These are phyloP conservation scores for Hypocrella siamensis DNA, from an alignment of 2,329 filamentous ascomycete genomes.

Conservation along the genomic window DNA sequence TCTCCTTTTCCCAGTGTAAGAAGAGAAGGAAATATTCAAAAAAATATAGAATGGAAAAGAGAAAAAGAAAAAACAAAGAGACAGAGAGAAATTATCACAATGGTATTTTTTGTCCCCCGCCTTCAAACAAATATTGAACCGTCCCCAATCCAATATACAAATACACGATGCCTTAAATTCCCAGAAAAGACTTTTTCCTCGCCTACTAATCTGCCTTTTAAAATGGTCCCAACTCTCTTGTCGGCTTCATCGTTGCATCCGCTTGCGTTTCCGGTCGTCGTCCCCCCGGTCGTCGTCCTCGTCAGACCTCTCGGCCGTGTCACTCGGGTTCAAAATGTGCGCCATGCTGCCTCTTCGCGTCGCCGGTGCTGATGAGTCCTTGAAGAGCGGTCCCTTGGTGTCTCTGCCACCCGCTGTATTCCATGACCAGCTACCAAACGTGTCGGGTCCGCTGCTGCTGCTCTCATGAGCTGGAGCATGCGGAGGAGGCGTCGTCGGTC, in stretches of 20 bases:
- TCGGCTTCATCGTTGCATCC: constrained; percentile 25
- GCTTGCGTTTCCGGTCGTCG: constrained; percentile 46
- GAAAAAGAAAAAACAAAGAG: too few relatives aligned
- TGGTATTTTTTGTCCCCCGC: too few relatives aligned
- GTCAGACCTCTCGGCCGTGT: constrained; percentile 37
- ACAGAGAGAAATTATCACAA: too few relatives aligned
- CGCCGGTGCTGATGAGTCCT: constrained; percentile 39
- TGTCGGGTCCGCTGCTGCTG: constrained; percentile 19
- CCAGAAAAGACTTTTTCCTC: too few relatives aligned
- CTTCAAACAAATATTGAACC: too few relatives aligned
- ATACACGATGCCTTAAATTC: too few relatives aligned
- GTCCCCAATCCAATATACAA: too few relatives aligned
- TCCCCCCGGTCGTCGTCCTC: constrained; percentile 42
- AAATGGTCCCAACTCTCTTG: too few relatives aligned
- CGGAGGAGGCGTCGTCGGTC: constrained; percentile 37
- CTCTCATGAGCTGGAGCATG: constrained; percentile 18
- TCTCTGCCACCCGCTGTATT: constrained; percentile 30
- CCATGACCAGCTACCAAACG: constrained; percentile 43
- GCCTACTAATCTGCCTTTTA: too few relatives aligned
- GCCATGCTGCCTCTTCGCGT: constrained; percentile 46
- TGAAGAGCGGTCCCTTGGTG: constrained; percentile 32
- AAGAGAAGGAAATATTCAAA: too few relatives aligned
- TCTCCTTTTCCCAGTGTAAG: too few relatives aligned
- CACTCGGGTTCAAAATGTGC: constrained; percentile 45
- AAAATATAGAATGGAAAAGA: too few relatives aligned